Base-by-base conservation (phyloP, 805 yeast species). In the Starmerella potacharoeniae region DNA sequence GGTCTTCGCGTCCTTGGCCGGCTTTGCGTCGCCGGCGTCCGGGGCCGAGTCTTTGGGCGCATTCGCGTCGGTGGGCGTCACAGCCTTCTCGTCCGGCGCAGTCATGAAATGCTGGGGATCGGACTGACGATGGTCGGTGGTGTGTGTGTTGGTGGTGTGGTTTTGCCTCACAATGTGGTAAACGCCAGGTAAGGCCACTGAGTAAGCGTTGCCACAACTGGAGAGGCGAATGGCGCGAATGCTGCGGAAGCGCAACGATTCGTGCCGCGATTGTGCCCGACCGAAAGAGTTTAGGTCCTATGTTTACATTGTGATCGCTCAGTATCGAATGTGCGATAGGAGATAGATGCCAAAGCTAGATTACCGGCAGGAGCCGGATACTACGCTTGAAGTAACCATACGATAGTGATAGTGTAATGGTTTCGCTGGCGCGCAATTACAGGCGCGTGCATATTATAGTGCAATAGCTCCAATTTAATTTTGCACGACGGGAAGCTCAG, bases 81-180 rank as follows among this genome's bases (percentile, higher is more conserved):
- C 51, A 37, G 51, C 43, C 51, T 50, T 50, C 43, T 48, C 51
- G 43, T 48, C 51, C 51, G 33, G 41, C 4, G 43, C 51, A 14
- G 51, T 35, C 51, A 48, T 48, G 22, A 22, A 13, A 30, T 11
- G 48, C 36, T 44, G n/a, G 10, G 17, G 31, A 14, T 10, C 36
- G 36, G 31, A 16, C 29, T 22, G 42, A 6, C 14, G 35, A 6
- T 34, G 16, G 31, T 10, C n/a, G 49, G 35, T 16, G 49, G 35
- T 16, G 16, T 28, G 31, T 33, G 31, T 29, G 40, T 33, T 46
- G 31, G 29, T 33, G 49, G 33, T 34, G 43, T 40, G 49, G 49
- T 46, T 46, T 46, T 34, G 49, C 49, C 49, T 46, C 49, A 10
- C 39, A 16, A 30, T 9, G 16, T 14, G 9, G 33, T 44, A 31